Conservation (phyloP, 179 eudicot species). For the Corrigiola litoralis region DNA sequence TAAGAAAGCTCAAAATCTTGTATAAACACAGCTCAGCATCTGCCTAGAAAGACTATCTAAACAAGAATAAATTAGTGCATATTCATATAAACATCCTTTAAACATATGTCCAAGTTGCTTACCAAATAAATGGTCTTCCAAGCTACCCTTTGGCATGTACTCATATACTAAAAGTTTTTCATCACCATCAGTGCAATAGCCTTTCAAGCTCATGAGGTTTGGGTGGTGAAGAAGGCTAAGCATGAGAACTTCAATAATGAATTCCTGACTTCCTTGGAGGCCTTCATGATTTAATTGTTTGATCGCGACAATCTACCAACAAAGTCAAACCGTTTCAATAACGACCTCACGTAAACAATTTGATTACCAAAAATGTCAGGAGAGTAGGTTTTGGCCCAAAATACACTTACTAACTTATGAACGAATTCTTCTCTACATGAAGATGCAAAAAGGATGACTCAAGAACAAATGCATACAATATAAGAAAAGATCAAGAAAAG, state of each 20-base stretch:
- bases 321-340: constrained; percentile 4
- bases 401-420: neutral
- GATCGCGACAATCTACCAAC: constrained; percentile 46
- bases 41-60: neutral
- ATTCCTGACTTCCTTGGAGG: constrained; percentile 57
- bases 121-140: constrained; percentile 50
- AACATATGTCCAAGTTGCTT: constrained; percentile 10
- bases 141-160: constrained; percentile 58
- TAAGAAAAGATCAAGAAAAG: neutral
- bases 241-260: constrained; percentile 58
- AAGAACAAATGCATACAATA: too few species aligned
- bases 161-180: constrained; percentile 56
- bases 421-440: neutral
- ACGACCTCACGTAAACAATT: neutral
- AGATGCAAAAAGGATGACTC: neutral
- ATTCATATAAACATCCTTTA: neutral
- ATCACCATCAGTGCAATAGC: constrained; percentile 57
- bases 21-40: neutral
- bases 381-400: neutral
- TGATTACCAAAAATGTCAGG: neutral
- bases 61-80: neutral
- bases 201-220: constrained; percentile 52
- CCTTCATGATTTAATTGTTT: constrained; percentile 57
- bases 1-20: neutral
- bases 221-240: constrained; percentile 57